Conservation (phyloP, 768 basidiomycete species). For the Rhizopogon salebrosus region DNA sequence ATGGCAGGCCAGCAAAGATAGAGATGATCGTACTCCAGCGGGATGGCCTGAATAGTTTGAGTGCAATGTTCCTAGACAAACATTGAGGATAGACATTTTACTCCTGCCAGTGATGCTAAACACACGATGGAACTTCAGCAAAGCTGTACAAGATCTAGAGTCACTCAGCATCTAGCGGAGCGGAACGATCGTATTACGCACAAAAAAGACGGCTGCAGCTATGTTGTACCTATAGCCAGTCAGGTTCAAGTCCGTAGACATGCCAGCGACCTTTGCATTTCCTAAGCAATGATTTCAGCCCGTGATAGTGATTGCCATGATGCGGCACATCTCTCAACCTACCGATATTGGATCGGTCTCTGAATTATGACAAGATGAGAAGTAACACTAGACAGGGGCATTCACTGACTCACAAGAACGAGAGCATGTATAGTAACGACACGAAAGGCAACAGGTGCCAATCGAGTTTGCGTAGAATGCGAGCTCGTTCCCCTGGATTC, state of each 20-base stretch:
- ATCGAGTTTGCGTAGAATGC: slow-evolving; percentile 38
- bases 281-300: slow-evolving; percentile 19
- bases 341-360: slow-evolving; percentile 43
- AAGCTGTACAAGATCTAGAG: slow-evolving; percentile 31
- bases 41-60: slow-evolving; percentile 32
- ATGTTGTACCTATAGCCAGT: slow-evolving; percentile 31
- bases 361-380: slow-evolving; percentile 4
- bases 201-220: slow-evolving; percentile 35
- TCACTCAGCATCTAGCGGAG: not conserved
- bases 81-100: slow-evolving; percentile 1
- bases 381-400: not conserved
- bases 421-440: slow-evolving; percentile 39
- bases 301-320: no score
- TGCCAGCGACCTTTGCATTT: slow-evolving; percentile 41
- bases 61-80: slow-evolving; percentile 30
- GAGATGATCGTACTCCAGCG: slow-evolving; percentile 26
- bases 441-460: slow-evolving; percentile 40
- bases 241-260: slow-evolving; percentile 33
- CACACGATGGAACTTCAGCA: slow-evolving; percentile 35
- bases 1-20: not conserved
- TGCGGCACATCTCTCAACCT: slow-evolving; percentile 9
- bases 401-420: slow-evolving; percentile 37
- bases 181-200: slow-evolving; percentile 6
- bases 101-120: not conserved
- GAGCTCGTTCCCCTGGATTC: slow-evolving; percentile 17